Conservation (phyloP, 768 basidiomycete genomes). For the Auricularia cornea region DNA sequence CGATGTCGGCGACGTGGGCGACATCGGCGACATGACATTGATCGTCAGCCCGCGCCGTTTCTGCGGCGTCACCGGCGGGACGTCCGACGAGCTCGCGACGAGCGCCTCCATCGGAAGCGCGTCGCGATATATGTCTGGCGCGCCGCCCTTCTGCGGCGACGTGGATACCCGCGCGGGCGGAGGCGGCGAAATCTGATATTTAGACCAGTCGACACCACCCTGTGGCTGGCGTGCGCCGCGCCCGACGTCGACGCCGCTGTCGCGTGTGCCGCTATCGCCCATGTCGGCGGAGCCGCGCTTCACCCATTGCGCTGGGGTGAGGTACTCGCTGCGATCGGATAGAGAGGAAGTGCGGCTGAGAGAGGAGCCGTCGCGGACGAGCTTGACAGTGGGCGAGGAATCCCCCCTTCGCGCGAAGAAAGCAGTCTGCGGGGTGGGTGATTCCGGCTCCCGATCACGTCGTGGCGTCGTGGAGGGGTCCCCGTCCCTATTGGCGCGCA, state of each 20-base stretch:
- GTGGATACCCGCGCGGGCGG: background rate
- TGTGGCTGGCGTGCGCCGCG: background rate
- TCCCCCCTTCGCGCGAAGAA: background rate
- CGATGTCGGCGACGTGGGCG: background rate
- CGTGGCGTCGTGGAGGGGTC: background rate
- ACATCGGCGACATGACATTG: background rate
- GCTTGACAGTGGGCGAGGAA: no score
- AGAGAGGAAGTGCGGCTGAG: background rate
- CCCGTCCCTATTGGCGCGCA: no score
- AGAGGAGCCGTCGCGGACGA: background rate
- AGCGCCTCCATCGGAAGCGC: background rate
- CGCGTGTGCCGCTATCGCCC: background rate
- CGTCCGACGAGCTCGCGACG: background rate
- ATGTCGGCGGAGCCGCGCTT: background rate
- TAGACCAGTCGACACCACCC: background rate
- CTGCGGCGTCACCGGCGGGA: background rate
- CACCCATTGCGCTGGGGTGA: background rate
- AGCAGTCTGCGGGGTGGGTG: background rate
- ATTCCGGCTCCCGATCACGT: no score
- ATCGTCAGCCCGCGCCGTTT: background rate
- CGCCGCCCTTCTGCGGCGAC: background rate
- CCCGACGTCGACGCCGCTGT: background rate
- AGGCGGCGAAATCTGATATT: background rate
- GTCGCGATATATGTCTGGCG: background rate
- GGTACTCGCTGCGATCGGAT: background rate